A percentile compares a stretch with the other conserved stretches of the same genome.
Conservation (phyloP, 1,284 basidiomycete species). For the Marasmius sp. region DNA sequence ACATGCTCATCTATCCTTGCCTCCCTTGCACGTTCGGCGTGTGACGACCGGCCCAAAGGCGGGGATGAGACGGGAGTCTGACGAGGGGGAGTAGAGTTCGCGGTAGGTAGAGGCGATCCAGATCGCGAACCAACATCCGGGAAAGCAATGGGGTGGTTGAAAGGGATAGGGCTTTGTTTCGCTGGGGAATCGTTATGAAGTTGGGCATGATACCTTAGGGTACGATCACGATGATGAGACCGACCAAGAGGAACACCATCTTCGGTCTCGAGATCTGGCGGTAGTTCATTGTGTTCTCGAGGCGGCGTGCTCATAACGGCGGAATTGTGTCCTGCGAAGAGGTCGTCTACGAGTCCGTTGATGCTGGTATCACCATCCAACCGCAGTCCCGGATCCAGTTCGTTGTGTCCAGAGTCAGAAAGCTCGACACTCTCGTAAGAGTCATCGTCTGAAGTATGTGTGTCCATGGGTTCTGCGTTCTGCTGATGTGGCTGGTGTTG, state of each 20-base stretch:
- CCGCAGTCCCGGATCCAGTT: constrained; percentile 4
- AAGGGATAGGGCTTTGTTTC: constrained; percentile 24
- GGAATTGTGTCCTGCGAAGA: constrained; percentile 38
- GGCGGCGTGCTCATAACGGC: constrained; percentile 15
- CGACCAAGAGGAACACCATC: constrained; percentile 69
- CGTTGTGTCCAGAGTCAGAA: constrained; percentile 22
- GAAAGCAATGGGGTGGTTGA: constrained; percentile 28
- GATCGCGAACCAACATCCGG: constrained; percentile 11
- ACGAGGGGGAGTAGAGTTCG: constrained; percentile 8
- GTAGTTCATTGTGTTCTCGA: constrained; percentile 32
- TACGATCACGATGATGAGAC: constrained; percentile 61
- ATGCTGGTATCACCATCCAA: constrained; percentile 57
- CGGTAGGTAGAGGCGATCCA: constrained; percentile 13
- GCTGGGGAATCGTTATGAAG: constrained; percentile 15
- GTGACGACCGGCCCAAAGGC: constrained; percentile 49
- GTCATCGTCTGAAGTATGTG: constrained; percentile 22
- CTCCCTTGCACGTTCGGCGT: constrained; percentile 42
- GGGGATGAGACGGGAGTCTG: constrained; percentile 28
- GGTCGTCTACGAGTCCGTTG: constrained; percentile 61
- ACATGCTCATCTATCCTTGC: constrained; percentile 38
- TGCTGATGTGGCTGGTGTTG: neutral
- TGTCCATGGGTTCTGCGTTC: constrained; percentile 16
- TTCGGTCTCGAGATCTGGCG: constrained; percentile 56
- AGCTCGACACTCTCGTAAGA: constrained; percentile 38
- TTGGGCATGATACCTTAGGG: constrained; percentile 37